These are phyloP conservation scores for Sugiyamaella neomexicana DNA, from an alignment of 1,139 yeast genomes.

Conservation along the genomic window DNA sequence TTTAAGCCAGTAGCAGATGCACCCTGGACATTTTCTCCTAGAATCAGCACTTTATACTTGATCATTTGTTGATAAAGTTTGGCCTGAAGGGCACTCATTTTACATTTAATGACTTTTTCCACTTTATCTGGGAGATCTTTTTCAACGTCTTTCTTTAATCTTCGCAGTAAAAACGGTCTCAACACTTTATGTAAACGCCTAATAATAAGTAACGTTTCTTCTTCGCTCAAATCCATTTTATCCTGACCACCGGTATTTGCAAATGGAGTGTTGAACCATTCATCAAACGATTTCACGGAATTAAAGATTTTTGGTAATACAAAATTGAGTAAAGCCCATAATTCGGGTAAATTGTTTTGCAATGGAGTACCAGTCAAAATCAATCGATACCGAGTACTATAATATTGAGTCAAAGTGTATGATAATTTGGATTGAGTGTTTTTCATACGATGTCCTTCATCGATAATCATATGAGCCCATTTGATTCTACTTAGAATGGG, in stretches of 20 bases:
- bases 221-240: constrained; percentile 90
- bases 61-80: constrained; percentile 86
- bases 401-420: constrained; percentile 76
- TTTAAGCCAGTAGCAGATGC: constrained; percentile 44
- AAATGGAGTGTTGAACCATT: constrained; percentile 98
- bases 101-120: constrained; percentile 87
- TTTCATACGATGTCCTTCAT: constrained; percentile 99
- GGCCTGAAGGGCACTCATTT: constrained; percentile 76
- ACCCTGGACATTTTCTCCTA: constrained; percentile 71
- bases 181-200: constrained; percentile 90
- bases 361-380: constrained; percentile 97
- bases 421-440: constrained; percentile 87
- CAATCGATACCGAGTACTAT: constrained; percentile 78
- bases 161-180: constrained; percentile 86
- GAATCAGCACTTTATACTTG: constrained; percentile 77
- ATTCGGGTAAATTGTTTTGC: constrained; percentile 92
- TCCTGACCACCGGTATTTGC: constrained; percentile 96
- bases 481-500: constrained; percentile 72
- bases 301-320: constrained; percentile 95
- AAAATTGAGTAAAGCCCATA: constrained; percentile 94
- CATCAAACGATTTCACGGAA: constrained; percentile 95
- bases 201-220: constrained; percentile 85
- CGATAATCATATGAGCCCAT: constrained; percentile 97
- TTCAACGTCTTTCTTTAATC: constrained; percentile 93
- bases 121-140: constrained; percentile 92